Conservation (phyloP, 1,284 basidiomycete species). For the Malassezia japonica region DNA sequence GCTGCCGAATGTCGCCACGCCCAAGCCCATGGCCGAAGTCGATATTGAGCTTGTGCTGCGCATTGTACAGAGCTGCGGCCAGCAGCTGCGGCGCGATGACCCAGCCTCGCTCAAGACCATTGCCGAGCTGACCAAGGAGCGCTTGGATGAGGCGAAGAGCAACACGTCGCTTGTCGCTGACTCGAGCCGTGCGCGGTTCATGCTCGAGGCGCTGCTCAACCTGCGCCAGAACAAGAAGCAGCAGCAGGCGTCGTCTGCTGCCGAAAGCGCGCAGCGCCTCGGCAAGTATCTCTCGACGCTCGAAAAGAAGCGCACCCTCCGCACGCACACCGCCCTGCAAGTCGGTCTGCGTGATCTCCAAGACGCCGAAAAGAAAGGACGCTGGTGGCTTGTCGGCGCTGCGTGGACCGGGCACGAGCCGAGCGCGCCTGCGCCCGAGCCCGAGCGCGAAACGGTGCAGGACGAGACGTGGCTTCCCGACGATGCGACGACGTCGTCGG, state of each 20-base stretch:
- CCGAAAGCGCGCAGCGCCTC: slow-evolving; percentile 20
- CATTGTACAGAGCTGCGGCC: slow-evolving; percentile 56
- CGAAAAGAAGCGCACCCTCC: slow-evolving; percentile 30
- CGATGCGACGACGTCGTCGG: slow-evolving; percentile 18
- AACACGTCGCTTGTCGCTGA: not conserved
- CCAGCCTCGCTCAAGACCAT: slow-evolving; percentile 35
- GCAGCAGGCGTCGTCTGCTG: not conserved
- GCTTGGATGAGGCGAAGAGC: slow-evolving; percentile 14
- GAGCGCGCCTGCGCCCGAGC: slow-evolving; percentile 39
- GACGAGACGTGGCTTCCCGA: slow-evolving; percentile 45
- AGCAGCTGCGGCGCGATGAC: slow-evolving; percentile 38
- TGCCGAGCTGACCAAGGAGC: slow-evolving; percentile 29
- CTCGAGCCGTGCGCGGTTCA: slow-evolving; percentile 38
- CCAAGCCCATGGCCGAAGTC: slow-evolving; percentile 16
- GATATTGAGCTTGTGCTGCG: slow-evolving; percentile 72
- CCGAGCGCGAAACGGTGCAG: not conserved
- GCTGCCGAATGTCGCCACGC: not conserved
- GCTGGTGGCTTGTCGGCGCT: slow-evolving; percentile 98
- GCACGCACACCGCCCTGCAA: slow-evolving; percentile 28
- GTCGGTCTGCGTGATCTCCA: slow-evolving; percentile 64
- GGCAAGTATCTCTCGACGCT: slow-evolving; percentile 34
- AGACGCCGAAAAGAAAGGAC: slow-evolving; percentile 73
- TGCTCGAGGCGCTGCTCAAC: slow-evolving; percentile 40
- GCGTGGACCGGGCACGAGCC: slow-evolving; percentile 83
- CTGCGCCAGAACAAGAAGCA: slow-evolving; percentile 54